Conservation (phyloP, 768 basidiomycete genomes). For the Rhizopogon sp. region DNA sequence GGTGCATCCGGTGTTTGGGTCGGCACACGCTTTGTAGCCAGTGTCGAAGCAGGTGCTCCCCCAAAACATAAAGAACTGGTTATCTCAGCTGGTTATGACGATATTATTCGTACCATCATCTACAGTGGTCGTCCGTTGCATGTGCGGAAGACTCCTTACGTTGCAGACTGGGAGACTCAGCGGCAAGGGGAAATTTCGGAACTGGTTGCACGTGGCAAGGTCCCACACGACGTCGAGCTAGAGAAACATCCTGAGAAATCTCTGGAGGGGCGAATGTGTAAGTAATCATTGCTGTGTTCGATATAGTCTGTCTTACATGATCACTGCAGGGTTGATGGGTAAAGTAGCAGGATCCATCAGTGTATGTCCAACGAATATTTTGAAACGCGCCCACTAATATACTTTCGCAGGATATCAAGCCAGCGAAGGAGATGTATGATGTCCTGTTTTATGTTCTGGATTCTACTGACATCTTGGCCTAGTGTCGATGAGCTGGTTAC, state of each 20-base stretch:
- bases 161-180: constrained; percentile 68
- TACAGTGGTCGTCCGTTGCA: constrained; percentile 79
- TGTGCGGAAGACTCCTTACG: constrained; percentile 77
- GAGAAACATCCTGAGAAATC: constrained; percentile 64
- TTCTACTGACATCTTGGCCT: constrained; percentile 6
- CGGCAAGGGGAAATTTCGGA: constrained; percentile 54
- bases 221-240: constrained; percentile 75
- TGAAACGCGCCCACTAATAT: constrained; percentile 1
- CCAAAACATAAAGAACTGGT: constrained; percentile 66
- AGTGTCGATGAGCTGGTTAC: constrained; percentile 81
- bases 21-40: constrained; percentile 82
- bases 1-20: constrained; percentile 88
- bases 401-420: constrained; percentile 60
- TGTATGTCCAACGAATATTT: constrained; percentile 28
- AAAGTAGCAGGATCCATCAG: constrained; percentile 70
- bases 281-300: constrained; percentile 14
- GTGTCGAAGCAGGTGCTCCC: constrained; percentile 75
- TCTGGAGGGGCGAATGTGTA: constrained; percentile 55
- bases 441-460: constrained; percentile 1
- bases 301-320: constrained; percentile 1
- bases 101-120: constrained; percentile 63
- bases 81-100: constrained; percentile 69
- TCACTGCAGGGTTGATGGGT: constrained; percentile 64
- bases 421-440: constrained; percentile 79
- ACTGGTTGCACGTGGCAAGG: constrained; percentile 56